Conservation (phyloP, 169 alveolate genomes). For the Theileria parva region DNA sequence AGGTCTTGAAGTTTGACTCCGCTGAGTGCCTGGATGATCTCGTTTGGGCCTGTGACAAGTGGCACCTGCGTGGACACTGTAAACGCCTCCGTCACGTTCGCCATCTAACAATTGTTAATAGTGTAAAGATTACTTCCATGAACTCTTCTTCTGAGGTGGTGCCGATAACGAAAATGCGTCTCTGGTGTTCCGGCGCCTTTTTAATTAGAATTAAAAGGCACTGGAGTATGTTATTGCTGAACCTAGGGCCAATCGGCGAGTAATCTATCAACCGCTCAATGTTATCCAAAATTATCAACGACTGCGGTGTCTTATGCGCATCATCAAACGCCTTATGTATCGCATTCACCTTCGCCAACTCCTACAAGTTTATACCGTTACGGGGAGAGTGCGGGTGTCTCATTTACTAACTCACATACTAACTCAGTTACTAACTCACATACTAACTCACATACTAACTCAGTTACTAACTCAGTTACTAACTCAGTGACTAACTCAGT, state of each 20-base stretch:
- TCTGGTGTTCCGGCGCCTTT: constrained; percentile 93
- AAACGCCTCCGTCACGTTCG: constrained; percentile 61
- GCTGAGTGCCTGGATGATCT: constrained; percentile 53
- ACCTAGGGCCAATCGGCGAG: constrained; percentile 97
- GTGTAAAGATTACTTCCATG: constrained; percentile 60
- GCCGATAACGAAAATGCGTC: constrained; percentile 92
- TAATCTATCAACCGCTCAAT: constrained; percentile 96
- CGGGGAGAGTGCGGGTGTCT: too few species aligned
- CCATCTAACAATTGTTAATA: constrained; percentile 26
- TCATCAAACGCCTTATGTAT: constrained; percentile 95
- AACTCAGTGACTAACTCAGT: too few species aligned
- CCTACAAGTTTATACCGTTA: constrained; percentile 13
- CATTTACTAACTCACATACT: too few species aligned
- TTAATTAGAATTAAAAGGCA: constrained; percentile 92
- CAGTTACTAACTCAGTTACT: too few species aligned
- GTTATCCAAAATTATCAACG: constrained; percentile 93
- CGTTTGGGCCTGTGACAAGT: constrained; percentile 63
- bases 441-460: too few species aligned
- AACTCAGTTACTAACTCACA: too few species aligned
- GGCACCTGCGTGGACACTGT: constrained; percentile 63
- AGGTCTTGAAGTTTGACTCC: constrained; percentile 20
- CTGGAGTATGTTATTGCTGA: constrained; percentile 93
- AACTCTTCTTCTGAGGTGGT: constrained; percentile 92
- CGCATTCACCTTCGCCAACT: constrained; percentile 78
- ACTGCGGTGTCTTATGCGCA: constrained; percentile 96